Evolutionary conservation across 1,284 basidiomycete genomes (phyloP), one percentile per base, ranked within the genome.

Genomic region (Microbotryum lychnidis-dioicae): DNA sequence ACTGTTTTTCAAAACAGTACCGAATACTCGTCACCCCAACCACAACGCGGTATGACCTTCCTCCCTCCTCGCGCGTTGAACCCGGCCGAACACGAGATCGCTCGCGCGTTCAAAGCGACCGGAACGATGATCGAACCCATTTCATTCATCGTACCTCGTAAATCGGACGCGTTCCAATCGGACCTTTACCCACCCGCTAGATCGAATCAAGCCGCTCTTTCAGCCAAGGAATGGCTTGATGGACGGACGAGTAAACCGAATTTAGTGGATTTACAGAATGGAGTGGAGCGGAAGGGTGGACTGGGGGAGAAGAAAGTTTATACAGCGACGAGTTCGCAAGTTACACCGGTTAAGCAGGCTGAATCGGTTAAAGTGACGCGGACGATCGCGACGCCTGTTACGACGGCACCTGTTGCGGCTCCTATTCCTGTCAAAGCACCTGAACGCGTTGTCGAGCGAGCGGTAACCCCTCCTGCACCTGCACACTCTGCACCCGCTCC

Each of bases 1-100:
- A 69, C 71, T 55, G 62, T 73, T 8, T 23, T 27, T n/a, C n/a
- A n/a, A 20, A 14, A 4, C 53, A 70, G 69, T 7, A 82, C 84
- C 53, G 93, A 97, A 74, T 84, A 92, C 82, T 91, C 94, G 76
- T 89, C 88, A 4, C 81, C 83, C 44, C 89, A 93, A 61, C 93
- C 94, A 46, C 89, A 97, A 76, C 88, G 93, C 53, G 96, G 96
- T 20, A 89, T 97, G 83, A 90, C 88, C 70, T 94, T 97, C 84
- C 82, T 97, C 37, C 93, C 91, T 7, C 85, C 93, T 31, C 87
- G 92, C 52, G 84, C 88, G 0, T 82, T 97, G 68, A 90, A 84
- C 72, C 87, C 93, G 21, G 78, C 82, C 45, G 91, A 97, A 60
- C 94, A 92, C 76, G 96, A 98, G 77, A 97, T 97, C 70, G 93